Conservation (phyloP, 495 filamentous ascomycete genomes). For the Margaritispora aquatica region DNA sequence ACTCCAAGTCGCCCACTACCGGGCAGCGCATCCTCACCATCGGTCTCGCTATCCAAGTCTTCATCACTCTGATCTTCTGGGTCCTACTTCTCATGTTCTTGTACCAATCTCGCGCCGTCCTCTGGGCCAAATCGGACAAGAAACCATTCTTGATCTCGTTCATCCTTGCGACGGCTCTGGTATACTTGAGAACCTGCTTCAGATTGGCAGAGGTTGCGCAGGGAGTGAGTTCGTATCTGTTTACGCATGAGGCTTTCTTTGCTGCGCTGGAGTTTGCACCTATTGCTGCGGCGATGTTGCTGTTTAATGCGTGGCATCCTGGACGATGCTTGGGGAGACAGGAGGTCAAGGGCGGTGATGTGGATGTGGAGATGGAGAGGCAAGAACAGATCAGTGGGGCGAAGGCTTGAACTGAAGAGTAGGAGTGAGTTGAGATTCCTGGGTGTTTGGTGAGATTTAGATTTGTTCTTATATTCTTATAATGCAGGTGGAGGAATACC, state of each 20-base stretch:
- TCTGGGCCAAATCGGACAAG: background rate
- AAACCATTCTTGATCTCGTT: conserved; percentile 33
- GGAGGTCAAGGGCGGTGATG: too few species aligned
- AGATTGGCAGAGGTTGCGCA: conserved; percentile 49
- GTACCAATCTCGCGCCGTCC: background rate
- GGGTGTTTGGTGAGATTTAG: too few species aligned
- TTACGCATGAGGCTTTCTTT: conserved; percentile 17
- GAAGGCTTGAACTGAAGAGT: too few species aligned
- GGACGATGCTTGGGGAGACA: conserved; percentile 33
- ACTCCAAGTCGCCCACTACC: conserved; percentile 33
- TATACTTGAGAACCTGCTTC: conserved; percentile 48
- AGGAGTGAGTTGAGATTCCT: too few species aligned
- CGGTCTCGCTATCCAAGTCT: conserved; percentile 43
- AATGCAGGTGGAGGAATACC: too few species aligned
- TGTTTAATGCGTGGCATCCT: conserved; percentile 43
- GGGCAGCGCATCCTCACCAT: conserved; percentile 46
- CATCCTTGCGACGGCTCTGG: conserved; percentile 35
- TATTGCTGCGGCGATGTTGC: conserved; percentile 41
- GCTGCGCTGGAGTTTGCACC: conserved; percentile 38
- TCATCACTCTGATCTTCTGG: conserved; percentile 43
- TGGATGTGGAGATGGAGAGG: too few species aligned
- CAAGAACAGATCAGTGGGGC: too few species aligned
- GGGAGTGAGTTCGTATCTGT: conserved; percentile 35
- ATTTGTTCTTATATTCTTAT: too few species aligned
- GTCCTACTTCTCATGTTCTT: conserved; percentile 21